Evolutionary conservation across 2,329 filamentous ascomycete genomes (phyloP).

Genomic region (Fusarium sp.): DNA sequence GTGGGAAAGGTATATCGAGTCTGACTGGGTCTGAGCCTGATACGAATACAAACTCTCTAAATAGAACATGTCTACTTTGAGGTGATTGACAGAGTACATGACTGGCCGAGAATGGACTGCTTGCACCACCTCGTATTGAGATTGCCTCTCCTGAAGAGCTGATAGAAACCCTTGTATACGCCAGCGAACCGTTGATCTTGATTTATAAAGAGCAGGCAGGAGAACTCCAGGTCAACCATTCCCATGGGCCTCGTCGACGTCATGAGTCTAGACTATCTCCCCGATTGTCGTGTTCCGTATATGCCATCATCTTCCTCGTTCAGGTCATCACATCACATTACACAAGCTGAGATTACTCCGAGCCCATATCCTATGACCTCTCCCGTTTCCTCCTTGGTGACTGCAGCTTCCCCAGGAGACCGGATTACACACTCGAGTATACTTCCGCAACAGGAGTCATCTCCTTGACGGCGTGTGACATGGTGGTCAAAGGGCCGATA

Average conservation of each 20-base stretch:
- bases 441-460: slow-evolving; percentile 34
- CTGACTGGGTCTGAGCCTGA: neutral
- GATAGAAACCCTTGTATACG: slow-evolving; percentile 1
- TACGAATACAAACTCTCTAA: neutral
- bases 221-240: neutral
- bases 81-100: slow-evolving; percentile 1
- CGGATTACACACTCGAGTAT: slow-evolving; percentile 28
- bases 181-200: slow-evolving; percentile 9
- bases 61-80: slow-evolving; percentile 30
- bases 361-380: neutral
- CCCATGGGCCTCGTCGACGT: slow-evolving; percentile 14
- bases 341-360: slow-evolving; percentile 30
- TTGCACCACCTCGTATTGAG: slow-evolving; percentile 35
- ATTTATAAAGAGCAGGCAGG: slow-evolving; percentile 15
- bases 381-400: slow-evolving; percentile 3
- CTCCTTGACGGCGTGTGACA: slow-evolving; percentile 34
- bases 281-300: neutral
- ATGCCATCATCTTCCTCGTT: neutral
- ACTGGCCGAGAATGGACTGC: slow-evolving; percentile 26
- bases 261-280: neutral
- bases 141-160: slow-evolving; percentile 10
- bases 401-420: slow-evolving; percentile 9
- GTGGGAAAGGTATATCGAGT: slow-evolving; percentile 34
- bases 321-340: slow-evolving; percentile 10
- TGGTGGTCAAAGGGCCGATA: slow-evolving; percentile 34